Evolutionary conservation across 148 eudicot species (phyloP), one percentile per base, ranked within the genome.

Genomic region (Rhododendron williamsianum): DNA sequence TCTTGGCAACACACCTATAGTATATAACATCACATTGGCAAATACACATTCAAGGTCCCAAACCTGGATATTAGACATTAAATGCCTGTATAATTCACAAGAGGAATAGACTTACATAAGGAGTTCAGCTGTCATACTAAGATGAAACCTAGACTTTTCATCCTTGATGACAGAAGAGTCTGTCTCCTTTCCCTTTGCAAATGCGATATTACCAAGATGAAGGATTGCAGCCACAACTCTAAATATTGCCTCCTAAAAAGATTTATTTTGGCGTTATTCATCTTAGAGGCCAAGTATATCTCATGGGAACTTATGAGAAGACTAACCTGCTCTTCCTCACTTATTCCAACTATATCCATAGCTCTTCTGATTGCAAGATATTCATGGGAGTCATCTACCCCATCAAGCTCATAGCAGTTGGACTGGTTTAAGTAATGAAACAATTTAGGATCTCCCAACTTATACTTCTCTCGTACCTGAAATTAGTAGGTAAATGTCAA

Each of bases 281-380:
- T 58, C 81, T 38, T 25, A 67, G 43, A 45, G 15, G 67, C n/a
- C 38, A 12, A 72, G 51, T 63, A 33, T 46, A 41, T 25, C 54
- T 46, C 52, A 38, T 23, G 52, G 15, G 21, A 60, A 48, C n/a
- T 51, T 83, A 33, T 78, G 38, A 74, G 65, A 83, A 84, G 72
- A 71, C 85, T 67, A 54, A 96, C 99, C 98, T 96, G 99, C 84
- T 97, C 98, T 87, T 95, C 94, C 82, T 91, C 92, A 88, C 93
- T 89, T 82, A 97, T 95, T 51, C 99, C 99, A 84, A 97, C 99
- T 84, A 97, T 90, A 86, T 95, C 99, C 99, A 97, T 97, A 58
- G 99, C 99, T 89, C 98, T 93, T 92, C 93, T 92, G 49, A 93
- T 97, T 16, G 95, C 98, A 71, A 97, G 98, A 91, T 95, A 97